phyloP scores from a whole-genome alignment of 2,329 filamentous ascomycete genomes.

The Magnaporthiopsis rhizophila region DNA sequence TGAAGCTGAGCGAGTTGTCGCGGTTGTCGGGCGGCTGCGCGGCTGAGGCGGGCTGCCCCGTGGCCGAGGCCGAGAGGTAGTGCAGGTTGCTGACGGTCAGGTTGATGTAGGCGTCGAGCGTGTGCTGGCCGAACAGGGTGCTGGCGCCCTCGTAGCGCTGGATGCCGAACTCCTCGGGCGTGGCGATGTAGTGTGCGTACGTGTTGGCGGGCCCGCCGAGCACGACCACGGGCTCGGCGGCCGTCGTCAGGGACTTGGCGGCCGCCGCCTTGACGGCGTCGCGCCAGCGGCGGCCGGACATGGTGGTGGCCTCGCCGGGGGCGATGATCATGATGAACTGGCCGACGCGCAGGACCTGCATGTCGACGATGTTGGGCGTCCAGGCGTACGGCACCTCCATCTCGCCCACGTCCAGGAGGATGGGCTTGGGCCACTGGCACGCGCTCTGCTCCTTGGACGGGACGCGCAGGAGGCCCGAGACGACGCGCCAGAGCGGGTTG shows the following conservation, averaged over 20 bases:
- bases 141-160: constrained; percentile 95
- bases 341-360: constrained; percentile 75
- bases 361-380: constrained; percentile 82
- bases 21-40: constrained; percentile 71
- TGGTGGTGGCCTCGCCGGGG: constrained; percentile 82
- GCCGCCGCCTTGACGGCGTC: constrained; percentile 54
- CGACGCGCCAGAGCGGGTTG: constrained; percentile 71
- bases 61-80: constrained; percentile 48
- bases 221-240: constrained; percentile 61
- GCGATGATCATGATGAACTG: constrained; percentile 80
- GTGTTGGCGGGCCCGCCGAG: constrained; percentile 84
- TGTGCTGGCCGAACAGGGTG: constrained; percentile 77
- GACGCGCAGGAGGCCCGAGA: constrained; percentile 60
- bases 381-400: constrained; percentile 69
- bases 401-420: constrained; percentile 80
- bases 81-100: constrained; percentile 65
- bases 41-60: constrained; percentile 39
- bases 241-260: constrained; percentile 29
- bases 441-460: constrained; percentile 60
- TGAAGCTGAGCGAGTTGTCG: constrained; percentile 68
- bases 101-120: constrained; percentile 81
- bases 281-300: constrained; percentile 84
- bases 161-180: constrained; percentile 69
- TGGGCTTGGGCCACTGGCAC: constrained; percentile 75
- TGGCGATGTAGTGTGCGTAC: constrained; percentile 78